Percentiles rank a stretch among this genome's conserved stretches.
Conservation (phyloP, 768 basidiomycete genomes). For the Mycena polygramma region DNA sequence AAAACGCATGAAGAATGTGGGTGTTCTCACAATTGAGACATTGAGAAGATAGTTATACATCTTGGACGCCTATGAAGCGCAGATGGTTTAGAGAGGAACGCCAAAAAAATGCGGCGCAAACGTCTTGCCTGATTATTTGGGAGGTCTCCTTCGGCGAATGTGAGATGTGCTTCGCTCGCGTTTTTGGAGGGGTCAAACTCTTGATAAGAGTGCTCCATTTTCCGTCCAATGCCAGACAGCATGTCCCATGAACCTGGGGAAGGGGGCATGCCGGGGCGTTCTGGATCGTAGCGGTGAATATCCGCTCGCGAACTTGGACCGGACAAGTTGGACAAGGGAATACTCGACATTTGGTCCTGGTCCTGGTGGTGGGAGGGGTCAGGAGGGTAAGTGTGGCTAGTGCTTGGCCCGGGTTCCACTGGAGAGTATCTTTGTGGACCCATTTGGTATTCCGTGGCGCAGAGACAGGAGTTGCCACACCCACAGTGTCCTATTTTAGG, state of each 20-base stretch:
- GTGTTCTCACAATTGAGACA: conserved; percentile 70
- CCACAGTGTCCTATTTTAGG: not conserved
- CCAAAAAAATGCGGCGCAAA: conserved; percentile 1
- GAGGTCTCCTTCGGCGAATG: conserved; percentile 72
- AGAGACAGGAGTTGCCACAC: conserved; percentile 1
- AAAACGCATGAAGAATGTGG: not conserved
- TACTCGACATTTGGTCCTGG: conserved; percentile 15
- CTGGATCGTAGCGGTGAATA: conserved; percentile 18
- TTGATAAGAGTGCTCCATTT: conserved; percentile 68
- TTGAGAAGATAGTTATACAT: conserved; percentile 82
- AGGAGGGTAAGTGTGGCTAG: conserved; percentile 22
- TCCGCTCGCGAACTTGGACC: conserved; percentile 1
- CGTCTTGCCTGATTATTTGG: conserved; percentile 66
- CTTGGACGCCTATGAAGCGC: conserved; percentile 60
- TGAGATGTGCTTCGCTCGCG: conserved; percentile 63
- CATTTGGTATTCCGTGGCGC: not conserved
- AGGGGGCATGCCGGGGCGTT: conserved; percentile 12
- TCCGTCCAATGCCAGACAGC: conserved; percentile 57
- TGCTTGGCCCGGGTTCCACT: conserved; percentile 11
- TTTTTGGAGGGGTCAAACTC: conserved; percentile 66
- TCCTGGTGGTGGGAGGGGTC: not conserved
- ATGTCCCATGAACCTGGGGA: conserved; percentile 56
- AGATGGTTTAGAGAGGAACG: not conserved
- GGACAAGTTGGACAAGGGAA: conserved; percentile 28
- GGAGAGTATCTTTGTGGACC: conserved; percentile 15